Evolutionary conservation across 495 filamentous ascomycete species (phyloP).

Genomic region (Penicillium soppii): DNA sequence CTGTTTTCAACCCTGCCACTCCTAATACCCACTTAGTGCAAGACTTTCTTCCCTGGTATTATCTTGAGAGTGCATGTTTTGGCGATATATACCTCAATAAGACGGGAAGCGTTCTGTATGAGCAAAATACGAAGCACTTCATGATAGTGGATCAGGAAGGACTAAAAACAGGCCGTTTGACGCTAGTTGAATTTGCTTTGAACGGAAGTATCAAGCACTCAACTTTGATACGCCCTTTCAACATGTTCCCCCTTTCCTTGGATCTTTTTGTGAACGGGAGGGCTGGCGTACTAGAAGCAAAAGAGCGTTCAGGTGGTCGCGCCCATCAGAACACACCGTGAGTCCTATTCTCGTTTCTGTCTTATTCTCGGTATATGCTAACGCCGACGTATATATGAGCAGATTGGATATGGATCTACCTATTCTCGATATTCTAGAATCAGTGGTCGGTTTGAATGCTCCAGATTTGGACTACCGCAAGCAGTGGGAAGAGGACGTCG

Average conservation of each 20-base stretch:
- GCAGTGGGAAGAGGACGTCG: constrained; percentile 7
- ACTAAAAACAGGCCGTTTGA: constrained; percentile 7
- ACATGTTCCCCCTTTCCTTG: constrained; percentile 2
- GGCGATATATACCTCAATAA: not conserved
- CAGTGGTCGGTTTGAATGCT: not conserved
- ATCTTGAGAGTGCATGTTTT: constrained; percentile 9
- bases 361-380: too few relatives aligned
- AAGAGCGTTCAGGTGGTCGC: not conserved
- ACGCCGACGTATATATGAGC: not conserved
- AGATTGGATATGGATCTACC: constrained; percentile 12
- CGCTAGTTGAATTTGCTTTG: not conserved
- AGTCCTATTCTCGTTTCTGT: constrained; percentile 1
- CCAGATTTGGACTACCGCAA: not conserved
- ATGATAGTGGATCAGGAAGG: constrained; percentile 6
- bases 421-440: constrained; percentile 11
- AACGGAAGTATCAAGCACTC: constrained; percentile 7
- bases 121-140: not conserved
- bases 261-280: constrained; percentile 2
- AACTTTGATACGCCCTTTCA: constrained; percentile 5
- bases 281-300: too few relatives aligned
- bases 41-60: constrained; percentile 10
- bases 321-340: constrained; percentile 9
- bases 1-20: constrained; percentile 10
- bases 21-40: constrained; percentile 1
- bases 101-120: constrained; percentile 9